Conservation (phyloP, 2,329 filamentous ascomycete species). For the Sphaerulina musiva region DNA sequence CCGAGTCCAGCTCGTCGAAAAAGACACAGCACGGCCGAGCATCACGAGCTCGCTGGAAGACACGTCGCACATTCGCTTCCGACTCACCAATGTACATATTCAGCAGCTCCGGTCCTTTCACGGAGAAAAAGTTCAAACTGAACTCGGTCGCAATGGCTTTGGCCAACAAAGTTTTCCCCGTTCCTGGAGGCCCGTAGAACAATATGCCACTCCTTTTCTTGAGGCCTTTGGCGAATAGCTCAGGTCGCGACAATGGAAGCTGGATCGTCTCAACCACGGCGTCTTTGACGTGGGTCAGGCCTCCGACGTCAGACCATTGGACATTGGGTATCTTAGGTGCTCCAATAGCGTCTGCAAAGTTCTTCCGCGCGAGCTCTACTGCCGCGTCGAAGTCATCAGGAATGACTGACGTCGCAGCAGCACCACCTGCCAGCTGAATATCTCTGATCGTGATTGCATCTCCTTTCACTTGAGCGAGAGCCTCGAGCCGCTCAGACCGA, state of each 20-base stretch:
- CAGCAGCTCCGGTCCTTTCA: conserved; percentile 83
- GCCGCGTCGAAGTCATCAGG: conserved; percentile 84
- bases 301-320: conserved; percentile 91
- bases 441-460: conserved; percentile 59
- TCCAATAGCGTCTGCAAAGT: conserved; percentile 94
- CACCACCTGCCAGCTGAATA: conserved; percentile 79
- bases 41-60: conserved; percentile 81
- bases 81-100: conserved; percentile 97
- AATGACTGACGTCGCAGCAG: conserved; percentile 68
- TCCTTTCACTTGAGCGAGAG: conserved; percentile 52
- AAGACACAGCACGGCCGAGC: conserved; percentile 85
- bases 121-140: conserved; percentile 88
- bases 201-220: conserved; percentile 93
- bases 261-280: conserved; percentile 97
- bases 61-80: conserved; percentile 81
- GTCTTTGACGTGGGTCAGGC: conserved; percentile 87
- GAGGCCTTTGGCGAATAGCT: conserved; percentile 94
- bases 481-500: conserved; percentile 66
- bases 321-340: conserved; percentile 98
- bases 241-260: conserved; percentile 80
- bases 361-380: conserved; percentile 91
- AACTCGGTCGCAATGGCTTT: conserved; percentile 93
- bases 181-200: conserved; percentile 86
- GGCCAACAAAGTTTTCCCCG: conserved; percentile 84
- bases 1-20: conserved; percentile 87